These are phyloP conservation scores for Fusarium palustre DNA, from an alignment of 2,329 filamentous ascomycete genomes.

Conservation along the genomic window DNA sequence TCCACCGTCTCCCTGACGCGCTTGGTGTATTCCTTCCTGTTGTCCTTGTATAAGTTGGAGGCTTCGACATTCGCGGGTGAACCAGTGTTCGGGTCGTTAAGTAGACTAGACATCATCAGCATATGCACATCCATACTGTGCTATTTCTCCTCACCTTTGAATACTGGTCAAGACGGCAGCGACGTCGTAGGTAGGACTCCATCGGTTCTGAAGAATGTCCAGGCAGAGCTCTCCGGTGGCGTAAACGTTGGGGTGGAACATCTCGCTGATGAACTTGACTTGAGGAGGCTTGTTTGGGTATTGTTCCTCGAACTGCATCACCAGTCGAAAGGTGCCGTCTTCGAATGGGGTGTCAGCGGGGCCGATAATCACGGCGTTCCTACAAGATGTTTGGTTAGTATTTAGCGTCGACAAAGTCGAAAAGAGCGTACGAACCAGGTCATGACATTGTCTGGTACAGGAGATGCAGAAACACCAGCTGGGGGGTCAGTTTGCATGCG, in stretches of 20 bases:
- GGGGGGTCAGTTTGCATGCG: constrained; percentile 99
- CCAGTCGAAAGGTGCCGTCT: constrained; percentile 95
- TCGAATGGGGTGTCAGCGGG: constrained; percentile 97
- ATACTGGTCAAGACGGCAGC: constrained; percentile 97
- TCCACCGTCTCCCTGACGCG: constrained; percentile 95
- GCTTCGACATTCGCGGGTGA: constrained; percentile 98
- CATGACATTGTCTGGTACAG: constrained; percentile 97
- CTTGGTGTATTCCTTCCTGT: constrained; percentile 95
- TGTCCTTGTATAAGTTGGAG: constrained; percentile 98
- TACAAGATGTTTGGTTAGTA: constrained; percentile 54
- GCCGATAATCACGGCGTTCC: constrained; percentile 98
- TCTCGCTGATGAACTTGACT: constrained; percentile 98
- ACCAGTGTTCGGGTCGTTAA: constrained; percentile 99
- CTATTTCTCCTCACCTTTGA: constrained; percentile 74
- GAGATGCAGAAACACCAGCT: constrained; percentile 94
- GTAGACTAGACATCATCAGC: constrained; percentile 70
- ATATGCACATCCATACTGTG: background rate
- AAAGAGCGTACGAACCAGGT: constrained; percentile 75
- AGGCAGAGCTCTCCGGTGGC: constrained; percentile 95
- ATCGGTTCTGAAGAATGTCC: constrained; percentile 96
- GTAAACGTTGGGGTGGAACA: constrained; percentile 99
- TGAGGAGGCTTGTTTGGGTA: constrained; percentile 98
- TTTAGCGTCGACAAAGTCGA: constrained; percentile 6
- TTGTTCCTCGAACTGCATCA: constrained; percentile 99
- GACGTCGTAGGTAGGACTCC: constrained; percentile 99